Conservation (phyloP, 2,329 filamentous ascomycete genomes). For the Botrytis fragariae region DNA sequence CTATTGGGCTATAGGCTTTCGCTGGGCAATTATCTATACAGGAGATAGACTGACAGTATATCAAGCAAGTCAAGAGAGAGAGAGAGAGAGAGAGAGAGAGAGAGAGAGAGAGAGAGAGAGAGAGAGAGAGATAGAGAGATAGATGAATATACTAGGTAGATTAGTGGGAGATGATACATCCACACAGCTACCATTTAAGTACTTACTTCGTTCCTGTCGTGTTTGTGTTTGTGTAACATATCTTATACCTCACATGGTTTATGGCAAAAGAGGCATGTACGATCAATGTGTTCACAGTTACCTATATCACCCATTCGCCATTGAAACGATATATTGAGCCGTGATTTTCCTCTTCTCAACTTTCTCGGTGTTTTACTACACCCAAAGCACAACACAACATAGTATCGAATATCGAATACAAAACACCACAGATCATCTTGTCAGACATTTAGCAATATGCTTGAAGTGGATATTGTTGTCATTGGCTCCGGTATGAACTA, state of each 20-base stretch:
- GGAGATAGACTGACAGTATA: background rate
- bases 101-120: too few species aligned
- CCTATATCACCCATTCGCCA: background rate
- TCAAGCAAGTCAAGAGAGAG: background rate
- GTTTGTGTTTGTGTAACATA: background rate
- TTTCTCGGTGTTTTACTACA: background rate
- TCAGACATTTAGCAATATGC: background rate
- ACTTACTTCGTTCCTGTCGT: background rate
- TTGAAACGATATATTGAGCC: background rate
- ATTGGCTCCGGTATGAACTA: conserved; percentile 3
- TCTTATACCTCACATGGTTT: background rate
- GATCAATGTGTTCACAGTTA: background rate
- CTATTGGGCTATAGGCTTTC: background rate
- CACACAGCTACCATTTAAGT: background rate
- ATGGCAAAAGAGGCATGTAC: background rate
- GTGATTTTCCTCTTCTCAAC: background rate
- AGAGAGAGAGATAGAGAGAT: too few species aligned
- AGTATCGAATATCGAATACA: background rate
- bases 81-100: too few species aligned
- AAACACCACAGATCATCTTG: background rate
- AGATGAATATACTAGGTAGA: background rate
- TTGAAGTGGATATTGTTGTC: background rate
- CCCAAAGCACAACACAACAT: background rate
- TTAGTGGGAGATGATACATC: background rate
- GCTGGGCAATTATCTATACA: background rate